A percentile compares a stretch with the other conserved stretches of the same genome.
Conservation (phyloP, 306 rosid species). For the cucumber (Cucumis sativus) region Cucumber_9930_V3 NC_026659.2:14096501-14097000, state of each 20-base stretch:
- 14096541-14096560: constrained; percentile 21
- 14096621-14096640: constrained; percentile 39
- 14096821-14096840: constrained; percentile 58
- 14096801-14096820: constrained; percentile 39
- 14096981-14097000: constrained; percentile 56
- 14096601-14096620: constrained; percentile 46
- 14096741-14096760: constrained; percentile 76
- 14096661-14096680: constrained; percentile 88
- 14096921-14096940: constrained; percentile 78
- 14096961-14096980: constrained; percentile 55
- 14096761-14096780: constrained; percentile 80
- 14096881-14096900: constrained; percentile 72
- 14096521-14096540: constrained; percentile 78
- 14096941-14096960: constrained; percentile 68
- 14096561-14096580: constrained; percentile 30
- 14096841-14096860: constrained; percentile 94
- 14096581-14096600: constrained; percentile 55
- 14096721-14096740: constrained; percentile 76
- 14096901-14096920: constrained; percentile 83
- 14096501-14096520: constrained; percentile 66
- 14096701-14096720: constrained; percentile 68
- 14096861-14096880: constrained; percentile 64
- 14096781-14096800: constrained; percentile 44
- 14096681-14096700: constrained; percentile 72
- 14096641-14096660: constrained; percentile 76